Evolutionary conservation across 306 rosid genomes (phyloP).

Genomic region (Ormosia semicastrata): DNA sequence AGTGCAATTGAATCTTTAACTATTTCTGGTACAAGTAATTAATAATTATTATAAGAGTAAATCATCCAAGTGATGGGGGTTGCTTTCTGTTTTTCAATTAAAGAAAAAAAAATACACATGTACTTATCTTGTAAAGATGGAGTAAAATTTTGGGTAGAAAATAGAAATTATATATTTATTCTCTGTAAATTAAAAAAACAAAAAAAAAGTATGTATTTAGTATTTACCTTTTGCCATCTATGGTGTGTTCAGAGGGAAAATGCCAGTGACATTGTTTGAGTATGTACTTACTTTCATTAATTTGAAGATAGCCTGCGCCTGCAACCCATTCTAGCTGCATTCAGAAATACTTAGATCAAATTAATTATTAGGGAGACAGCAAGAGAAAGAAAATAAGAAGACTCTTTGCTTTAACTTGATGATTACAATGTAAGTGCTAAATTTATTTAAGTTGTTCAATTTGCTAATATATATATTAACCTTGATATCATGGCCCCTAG

Average conservation of each 20-base stretch:
- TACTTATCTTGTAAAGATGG: too few species aligned
- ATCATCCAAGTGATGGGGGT: neutral
- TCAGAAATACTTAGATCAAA: neutral
- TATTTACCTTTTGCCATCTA: conserved; percentile 47
- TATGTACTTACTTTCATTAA: conserved; percentile 48
- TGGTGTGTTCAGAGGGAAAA: conserved; percentile 71
- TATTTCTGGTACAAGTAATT: neutral
- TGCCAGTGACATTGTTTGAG: conserved; percentile 79
- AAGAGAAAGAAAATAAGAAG: neutral
- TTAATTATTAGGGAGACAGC: neutral
- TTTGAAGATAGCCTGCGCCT: conserved; percentile 45
- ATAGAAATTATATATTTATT: neutral
- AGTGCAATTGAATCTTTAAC: neutral
- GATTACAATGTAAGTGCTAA: too few species aligned
- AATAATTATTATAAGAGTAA: too few species aligned
- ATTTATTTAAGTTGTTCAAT: too few species aligned
- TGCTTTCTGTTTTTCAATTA: neutral
- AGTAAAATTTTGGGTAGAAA: too few species aligned
- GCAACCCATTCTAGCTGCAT: conserved; percentile 48
- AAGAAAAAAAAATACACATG: too few species aligned
- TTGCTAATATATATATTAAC: conserved; percentile 31
- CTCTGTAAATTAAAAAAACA: neutral
- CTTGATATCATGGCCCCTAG: conserved; percentile 74
- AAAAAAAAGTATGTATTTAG: neutral
- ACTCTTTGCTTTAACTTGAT: too few species aligned